Evolutionary conservation across 352 stramenopile species (phyloP).

Genomic region (Phytophthora hybrid): DNA sequence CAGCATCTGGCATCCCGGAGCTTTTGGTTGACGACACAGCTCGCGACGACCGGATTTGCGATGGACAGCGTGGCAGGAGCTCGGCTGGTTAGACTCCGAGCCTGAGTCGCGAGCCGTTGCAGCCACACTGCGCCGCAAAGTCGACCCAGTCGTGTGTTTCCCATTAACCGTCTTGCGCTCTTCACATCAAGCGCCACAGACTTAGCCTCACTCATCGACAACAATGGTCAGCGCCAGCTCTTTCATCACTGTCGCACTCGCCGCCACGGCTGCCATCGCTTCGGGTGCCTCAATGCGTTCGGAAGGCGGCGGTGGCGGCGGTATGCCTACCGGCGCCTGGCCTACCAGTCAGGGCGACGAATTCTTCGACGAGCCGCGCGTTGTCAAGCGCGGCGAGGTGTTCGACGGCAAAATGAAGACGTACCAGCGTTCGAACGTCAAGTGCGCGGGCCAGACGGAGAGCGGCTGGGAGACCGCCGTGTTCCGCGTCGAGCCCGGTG

Average conservation of each 20-base stretch:
- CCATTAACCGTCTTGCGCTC: constrained; percentile 31
- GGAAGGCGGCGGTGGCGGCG: constrained; percentile 6
- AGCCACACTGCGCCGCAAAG: constrained; percentile 9
- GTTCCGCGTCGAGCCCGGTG: constrained; percentile 49
- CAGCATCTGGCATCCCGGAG: constrained; percentile 28
- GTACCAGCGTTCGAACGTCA: constrained; percentile 44
- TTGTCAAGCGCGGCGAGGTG: constrained; percentile 41
- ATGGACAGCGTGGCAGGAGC: not conserved
- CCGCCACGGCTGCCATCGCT: constrained; percentile 19
- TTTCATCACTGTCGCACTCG: constrained; percentile 18
- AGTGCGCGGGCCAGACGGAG: constrained; percentile 51
- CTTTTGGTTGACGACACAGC: constrained; percentile 15
- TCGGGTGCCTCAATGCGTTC: constrained; percentile 35
- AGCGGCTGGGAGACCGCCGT: constrained; percentile 42
- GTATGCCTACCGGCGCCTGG: constrained; percentile 32
- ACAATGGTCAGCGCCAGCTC: constrained; percentile 41
- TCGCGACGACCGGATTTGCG: constrained; percentile 41
- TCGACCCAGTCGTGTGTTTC: not conserved
- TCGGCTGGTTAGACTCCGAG: constrained; percentile 5
- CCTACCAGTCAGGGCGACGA: constrained; percentile 34
- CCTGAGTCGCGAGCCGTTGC: not conserved
- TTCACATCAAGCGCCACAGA: constrained; percentile 12
- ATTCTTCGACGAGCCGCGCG: constrained; percentile 37
- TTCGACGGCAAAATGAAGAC: constrained; percentile 46
- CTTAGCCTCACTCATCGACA: not conserved